Evolutionary conservation across 306 rosid genomes (phyloP).

Genomic region (Lagenaria siceraria): DNA sequence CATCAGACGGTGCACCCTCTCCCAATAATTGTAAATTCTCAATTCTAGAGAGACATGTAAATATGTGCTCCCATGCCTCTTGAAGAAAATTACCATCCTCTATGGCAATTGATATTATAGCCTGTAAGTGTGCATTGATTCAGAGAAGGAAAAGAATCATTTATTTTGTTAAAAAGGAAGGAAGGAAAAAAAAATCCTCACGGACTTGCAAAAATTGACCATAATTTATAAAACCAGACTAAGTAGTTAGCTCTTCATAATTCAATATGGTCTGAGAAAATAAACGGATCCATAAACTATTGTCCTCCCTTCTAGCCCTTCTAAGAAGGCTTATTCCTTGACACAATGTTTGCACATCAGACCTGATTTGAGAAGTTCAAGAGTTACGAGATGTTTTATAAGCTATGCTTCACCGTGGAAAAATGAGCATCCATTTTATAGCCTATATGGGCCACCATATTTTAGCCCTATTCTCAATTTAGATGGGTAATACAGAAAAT

Average conservation of each 20-base stretch:
- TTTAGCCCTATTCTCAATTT: not conserved
- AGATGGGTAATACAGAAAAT: not conserved
- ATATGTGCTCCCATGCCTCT: slow-evolving; percentile 98
- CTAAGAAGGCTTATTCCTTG: not conserved
- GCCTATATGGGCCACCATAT: not conserved
- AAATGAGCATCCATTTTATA: not conserved
- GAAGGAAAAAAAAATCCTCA: not conserved
- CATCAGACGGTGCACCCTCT: slow-evolving; percentile 95
- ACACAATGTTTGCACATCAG: not conserved
- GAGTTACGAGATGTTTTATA: not conserved
- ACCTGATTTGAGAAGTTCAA: not conserved
- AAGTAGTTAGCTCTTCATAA: not conserved
- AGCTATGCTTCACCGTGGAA: not conserved
- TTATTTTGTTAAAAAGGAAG: not conserved
- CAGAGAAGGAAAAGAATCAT: slow-evolving; percentile 5
- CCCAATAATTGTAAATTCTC: slow-evolving; percentile 95
- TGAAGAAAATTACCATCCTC: slow-evolving; percentile 92
- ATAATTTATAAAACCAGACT: not conserved
- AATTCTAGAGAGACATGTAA: slow-evolving; percentile 92
- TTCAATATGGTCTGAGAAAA: not conserved
- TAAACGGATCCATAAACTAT: not conserved
- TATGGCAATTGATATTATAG: slow-evolving; percentile 84
- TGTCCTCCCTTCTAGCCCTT: not conserved
- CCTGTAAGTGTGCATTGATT: slow-evolving; percentile 31
- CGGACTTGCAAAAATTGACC: not conserved